Evolutionary conservation across 192 early-diverging fungal species (phyloP).

Genomic region (Powellomyces hirtus): DNA sequence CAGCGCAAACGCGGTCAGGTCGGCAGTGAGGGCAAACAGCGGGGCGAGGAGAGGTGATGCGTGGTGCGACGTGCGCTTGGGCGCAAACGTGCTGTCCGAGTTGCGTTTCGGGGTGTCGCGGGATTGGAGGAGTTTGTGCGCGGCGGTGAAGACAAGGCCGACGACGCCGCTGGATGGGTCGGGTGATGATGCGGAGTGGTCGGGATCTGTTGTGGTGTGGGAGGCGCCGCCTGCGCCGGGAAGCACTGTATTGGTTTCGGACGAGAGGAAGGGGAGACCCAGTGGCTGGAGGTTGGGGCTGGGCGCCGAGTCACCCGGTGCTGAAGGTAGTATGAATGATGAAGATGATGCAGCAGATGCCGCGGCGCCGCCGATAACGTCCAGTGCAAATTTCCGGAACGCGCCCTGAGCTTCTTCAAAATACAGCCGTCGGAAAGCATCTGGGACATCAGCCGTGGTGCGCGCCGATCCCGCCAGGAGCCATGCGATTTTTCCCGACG

Average conservation of each 20-base stretch:
- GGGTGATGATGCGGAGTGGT: too few relatives aligned
- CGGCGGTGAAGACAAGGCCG: neutral
- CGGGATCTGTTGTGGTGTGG: neutral
- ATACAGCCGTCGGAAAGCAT: constrained; percentile 3
- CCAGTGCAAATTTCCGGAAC: neutral
- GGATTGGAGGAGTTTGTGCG: neutral
- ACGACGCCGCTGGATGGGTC: neutral
- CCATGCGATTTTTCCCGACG: constrained; percentile 41
- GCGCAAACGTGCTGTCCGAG: neutral
- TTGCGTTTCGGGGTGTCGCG: neutral
- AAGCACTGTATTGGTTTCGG: neutral
- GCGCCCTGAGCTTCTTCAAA: constrained; percentile 15
- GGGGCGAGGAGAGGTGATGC: neutral
- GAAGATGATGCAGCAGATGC: neutral
- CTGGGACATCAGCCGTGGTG: neutral
- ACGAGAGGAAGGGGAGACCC: neutral
- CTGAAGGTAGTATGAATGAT: neutral
- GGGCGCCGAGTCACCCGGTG: neutral
- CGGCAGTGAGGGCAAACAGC: neutral
- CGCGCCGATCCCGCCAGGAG: constrained; percentile 10
- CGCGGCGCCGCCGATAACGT: constrained; percentile 3
- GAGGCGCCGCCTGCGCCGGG: neutral
- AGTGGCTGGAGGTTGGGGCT: neutral
- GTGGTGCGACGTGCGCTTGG: neutral
- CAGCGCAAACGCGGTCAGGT: neutral